phyloP scores from a whole-genome alignment of 331 rosid genomes.

The Quercus tomentella region DNA sequence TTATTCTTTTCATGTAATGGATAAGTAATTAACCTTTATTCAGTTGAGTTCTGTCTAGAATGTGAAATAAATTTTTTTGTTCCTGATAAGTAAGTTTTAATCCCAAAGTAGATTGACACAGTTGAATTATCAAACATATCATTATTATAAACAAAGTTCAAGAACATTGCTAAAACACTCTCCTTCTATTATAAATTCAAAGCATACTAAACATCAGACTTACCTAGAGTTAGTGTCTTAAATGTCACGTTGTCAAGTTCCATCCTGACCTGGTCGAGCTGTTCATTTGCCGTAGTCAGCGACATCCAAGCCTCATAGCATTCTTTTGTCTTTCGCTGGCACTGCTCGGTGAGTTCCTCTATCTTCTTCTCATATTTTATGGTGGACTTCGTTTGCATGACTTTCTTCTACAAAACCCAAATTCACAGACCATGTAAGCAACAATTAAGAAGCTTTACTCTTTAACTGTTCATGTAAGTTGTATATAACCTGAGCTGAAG shows the following conservation, averaged over 20 bases:
- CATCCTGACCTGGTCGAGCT: slow-evolving; percentile 59
- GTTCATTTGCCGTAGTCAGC: slow-evolving; percentile 64
- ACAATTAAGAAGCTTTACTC: slow-evolving; percentile 19
- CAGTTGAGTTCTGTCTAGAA: not conserved
- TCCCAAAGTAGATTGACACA: not conserved
- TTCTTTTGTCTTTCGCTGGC: slow-evolving; percentile 71
- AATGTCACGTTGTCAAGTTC: slow-evolving; percentile 71
- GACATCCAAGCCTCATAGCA: slow-evolving; percentile 94
- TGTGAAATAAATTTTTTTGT: too few species aligned
- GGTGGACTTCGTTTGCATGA: slow-evolving; percentile 54
- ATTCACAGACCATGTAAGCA: slow-evolving; percentile 25
- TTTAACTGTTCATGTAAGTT: slow-evolving; percentile 18
- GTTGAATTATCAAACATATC: not conserved
- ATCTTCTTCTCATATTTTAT: slow-evolving; percentile 71
- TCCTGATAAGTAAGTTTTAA: too few species aligned
- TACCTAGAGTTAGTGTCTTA: slow-evolving; percentile 63
- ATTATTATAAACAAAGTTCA: not conserved
- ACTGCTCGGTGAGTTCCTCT: slow-evolving; percentile 59
- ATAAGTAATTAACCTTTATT: not conserved
- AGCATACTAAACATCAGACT: slow-evolving; percentile 10
- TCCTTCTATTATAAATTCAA: not conserved
- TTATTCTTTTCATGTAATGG: not conserved
- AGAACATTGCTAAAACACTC: not conserved
- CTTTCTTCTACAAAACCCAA: slow-evolving; percentile 57
- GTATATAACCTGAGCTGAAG: slow-evolving; percentile 65